Conservation (phyloP, 257 asterid species). For the Datura wrightii region DNA sequence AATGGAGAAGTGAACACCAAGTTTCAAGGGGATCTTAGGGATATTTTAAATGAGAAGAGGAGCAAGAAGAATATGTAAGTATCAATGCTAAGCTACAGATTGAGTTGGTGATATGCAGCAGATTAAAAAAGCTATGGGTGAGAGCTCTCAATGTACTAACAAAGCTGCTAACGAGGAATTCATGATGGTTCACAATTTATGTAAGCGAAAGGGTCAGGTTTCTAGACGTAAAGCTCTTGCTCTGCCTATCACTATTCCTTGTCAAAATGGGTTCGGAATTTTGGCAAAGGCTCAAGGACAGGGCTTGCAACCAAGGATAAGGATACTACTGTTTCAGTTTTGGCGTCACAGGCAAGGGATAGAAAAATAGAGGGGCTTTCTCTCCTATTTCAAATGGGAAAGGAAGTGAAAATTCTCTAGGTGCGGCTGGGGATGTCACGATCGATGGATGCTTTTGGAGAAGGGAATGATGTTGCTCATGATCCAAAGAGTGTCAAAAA, state of each 20-base stretch:
- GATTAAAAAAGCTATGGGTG: conserved; percentile 1
- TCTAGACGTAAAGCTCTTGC: background rate
- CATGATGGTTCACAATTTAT: background rate
- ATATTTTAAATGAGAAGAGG: background rate
- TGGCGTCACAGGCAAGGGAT: background rate
- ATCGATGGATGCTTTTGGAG: too few relatives aligned
- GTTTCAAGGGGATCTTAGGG: background rate
- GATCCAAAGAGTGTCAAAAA: too few relatives aligned
- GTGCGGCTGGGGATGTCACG: too few relatives aligned
- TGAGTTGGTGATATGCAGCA: background rate
- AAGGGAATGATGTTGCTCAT: too few relatives aligned
- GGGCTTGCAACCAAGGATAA: background rate
- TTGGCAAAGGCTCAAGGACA: background rate
- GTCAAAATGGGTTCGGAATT: background rate
- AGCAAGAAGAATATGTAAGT: background rate
- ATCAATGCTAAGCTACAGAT: background rate
- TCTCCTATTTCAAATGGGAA: too few relatives aligned
- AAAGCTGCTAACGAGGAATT: background rate
- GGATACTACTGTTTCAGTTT: background rate
- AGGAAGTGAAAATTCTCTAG: too few relatives aligned
- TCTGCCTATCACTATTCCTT: background rate
- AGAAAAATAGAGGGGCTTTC: background rate
- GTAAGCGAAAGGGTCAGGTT: background rate
- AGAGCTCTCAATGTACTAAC: background rate
- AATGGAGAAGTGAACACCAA: background rate